Evolutionary conservation across 768 basidiomycete species (phyloP), one percentile per base, ranked within the genome.

Genomic region (Vishniacozyma victoriae): DNA sequence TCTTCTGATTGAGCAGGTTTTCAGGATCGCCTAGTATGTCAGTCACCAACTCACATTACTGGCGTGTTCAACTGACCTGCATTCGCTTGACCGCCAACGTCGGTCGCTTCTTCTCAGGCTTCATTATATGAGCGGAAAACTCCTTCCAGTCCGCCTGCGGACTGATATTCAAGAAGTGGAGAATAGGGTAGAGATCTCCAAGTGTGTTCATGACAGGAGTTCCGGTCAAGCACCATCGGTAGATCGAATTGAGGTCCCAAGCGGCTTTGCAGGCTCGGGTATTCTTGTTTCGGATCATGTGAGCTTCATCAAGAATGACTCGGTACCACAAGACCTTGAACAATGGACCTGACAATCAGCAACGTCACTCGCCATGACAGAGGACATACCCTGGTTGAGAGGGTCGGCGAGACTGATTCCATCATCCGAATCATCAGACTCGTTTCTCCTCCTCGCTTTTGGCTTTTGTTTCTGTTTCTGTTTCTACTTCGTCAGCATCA

Each of bases 291-390:
- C 74, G 51, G 43, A 75, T 73, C 52, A 55, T 35, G 26, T 44
- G 83, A 6, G 67, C 64, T 64, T 90, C 87, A 57, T 90, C 87
- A 3, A 85, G 77, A 46, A 88, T 75, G 24, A 82, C 79, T 6
- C 86, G 79, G 60, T 78, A 83, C 74, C 83, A 90, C 23, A 76
- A 77, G 43, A 78, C 76, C 25, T 76, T 76, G 1, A 82, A 78
- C 13, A 88, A 70, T 3, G 81, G 70, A 2, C 86, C 87, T 54
- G 39, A 38, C 7, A 15, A n/a, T 33, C 29, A 33, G 29, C n/a
- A 33, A 33, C 9, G 29, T n/a, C 29, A n/a, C 9, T 9, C 29
- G n/a, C 9, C 9, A n/a, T n/a, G 29, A 33, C 29, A 9, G n/a
- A n/a, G n/a, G n/a, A n/a, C n/a, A n/a, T n/a, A n/a, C n/a, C n/a